Evolutionary conservation across 176 grass and related monocot species (phyloP).

Genomic region (Musa troglodytarum): DNA sequence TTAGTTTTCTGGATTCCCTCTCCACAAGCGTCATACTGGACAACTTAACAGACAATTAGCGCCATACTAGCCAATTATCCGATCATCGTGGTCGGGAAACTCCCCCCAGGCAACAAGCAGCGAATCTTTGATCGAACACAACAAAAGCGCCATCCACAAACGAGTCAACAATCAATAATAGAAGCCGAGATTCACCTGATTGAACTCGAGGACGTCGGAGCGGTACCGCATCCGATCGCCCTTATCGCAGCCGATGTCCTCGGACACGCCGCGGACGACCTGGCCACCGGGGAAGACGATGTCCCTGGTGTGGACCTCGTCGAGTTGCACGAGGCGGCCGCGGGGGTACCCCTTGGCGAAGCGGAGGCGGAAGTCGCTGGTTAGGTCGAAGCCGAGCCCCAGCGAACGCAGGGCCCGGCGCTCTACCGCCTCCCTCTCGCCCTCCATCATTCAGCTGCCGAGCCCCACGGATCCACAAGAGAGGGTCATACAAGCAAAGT

Average conservation of each 20-base stretch:
- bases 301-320: constrained; percentile 46
- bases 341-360: constrained; percentile 51
- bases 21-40: too few relatives aligned
- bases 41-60: too few relatives aligned
- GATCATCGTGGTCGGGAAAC: too few relatives aligned
- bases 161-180: too few relatives aligned
- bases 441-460: neutral
- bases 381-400: constrained; percentile 76
- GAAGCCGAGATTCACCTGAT: constrained; percentile 44
- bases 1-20: too few relatives aligned
- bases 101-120: too few relatives aligned
- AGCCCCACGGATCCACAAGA: neutral
- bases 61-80: too few relatives aligned
- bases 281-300: constrained; percentile 61
- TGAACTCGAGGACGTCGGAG: constrained; percentile 94
- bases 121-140: too few relatives aligned
- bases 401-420: constrained; percentile 48
- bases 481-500: constrained; percentile 7
- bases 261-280: constrained; percentile 44
- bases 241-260: constrained; percentile 81
- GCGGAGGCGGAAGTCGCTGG: constrained; percentile 76
- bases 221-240: constrained; percentile 84
- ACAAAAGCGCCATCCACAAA: too few relatives aligned
- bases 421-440: constrained; percentile 23
- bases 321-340: constrained; percentile 62